phyloP scores from a whole-genome alignment of 768 basidiomycete species.

The Lentinula edodes region DNA sequence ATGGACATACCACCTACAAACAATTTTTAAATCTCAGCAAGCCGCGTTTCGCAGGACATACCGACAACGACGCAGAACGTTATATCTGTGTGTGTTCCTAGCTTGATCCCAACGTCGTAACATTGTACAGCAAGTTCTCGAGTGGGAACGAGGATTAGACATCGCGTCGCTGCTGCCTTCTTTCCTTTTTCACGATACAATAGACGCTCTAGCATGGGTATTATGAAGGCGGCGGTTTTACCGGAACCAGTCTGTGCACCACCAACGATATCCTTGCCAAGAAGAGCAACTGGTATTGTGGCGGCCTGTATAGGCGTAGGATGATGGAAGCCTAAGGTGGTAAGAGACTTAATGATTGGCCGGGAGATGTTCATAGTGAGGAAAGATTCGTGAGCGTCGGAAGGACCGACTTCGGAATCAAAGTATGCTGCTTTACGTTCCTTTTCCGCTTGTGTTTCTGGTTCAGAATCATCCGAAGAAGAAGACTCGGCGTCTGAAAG shows the following conservation, averaged over 20 bases:
- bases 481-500: slow-evolving; percentile 9
- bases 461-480: slow-evolving; percentile 37
- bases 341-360: slow-evolving; percentile 85
- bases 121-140: slow-evolving; percentile 96
- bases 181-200: slow-evolving; percentile 88
- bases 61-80: slow-evolving; percentile 91
- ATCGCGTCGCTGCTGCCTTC: slow-evolving; percentile 80
- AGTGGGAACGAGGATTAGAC: slow-evolving; percentile 90
- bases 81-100: slow-evolving; percentile 85
- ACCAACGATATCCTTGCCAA: slow-evolving; percentile 95
- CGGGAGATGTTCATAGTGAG: slow-evolving; percentile 93
- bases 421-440: slow-evolving; percentile 90
- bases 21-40: background rate
- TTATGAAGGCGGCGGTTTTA: slow-evolving; percentile 96
- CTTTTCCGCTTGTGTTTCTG: slow-evolving; percentile 62
- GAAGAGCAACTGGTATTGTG: slow-evolving; percentile 87
- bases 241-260: slow-evolving; percentile 96
- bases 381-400: slow-evolving; percentile 71
- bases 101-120: slow-evolving; percentile 81
- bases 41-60: slow-evolving; percentile 28
- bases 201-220: slow-evolving; percentile 90
- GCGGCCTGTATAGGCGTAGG: slow-evolving; percentile 97
- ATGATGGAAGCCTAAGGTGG: slow-evolving; percentile 70
- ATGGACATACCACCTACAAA: slow-evolving; percentile 81
- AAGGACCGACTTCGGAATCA: slow-evolving; percentile 46